Evolutionary conservation across 805 yeast species (phyloP), one percentile per base, ranked within the genome.

Genomic region (Naumovozyma dairenensis): DNA sequence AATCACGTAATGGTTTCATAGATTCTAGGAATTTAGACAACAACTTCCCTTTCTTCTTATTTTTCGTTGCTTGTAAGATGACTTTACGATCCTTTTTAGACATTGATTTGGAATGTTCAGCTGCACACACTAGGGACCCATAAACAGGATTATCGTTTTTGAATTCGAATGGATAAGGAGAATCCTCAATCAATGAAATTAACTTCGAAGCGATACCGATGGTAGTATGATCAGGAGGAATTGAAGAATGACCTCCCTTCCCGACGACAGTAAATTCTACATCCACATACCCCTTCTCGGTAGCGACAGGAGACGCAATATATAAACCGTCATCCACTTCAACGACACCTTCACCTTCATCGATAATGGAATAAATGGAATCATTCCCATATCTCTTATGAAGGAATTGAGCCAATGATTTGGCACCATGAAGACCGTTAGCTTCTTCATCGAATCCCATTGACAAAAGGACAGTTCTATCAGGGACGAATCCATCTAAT

Each of bases 361-460:
- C 94, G n/a, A 83, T 55, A 31, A 84, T 60, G 14, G 78, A 66
- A 41, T 72, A 71, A 21, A 83, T 43, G 1, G 78, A 68, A 39
- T 82, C 65, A 18, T 54, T 45, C 5, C 94, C 94, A 46, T 72
- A 77, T 35, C 66, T 65, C 16, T 69, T 63, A 19, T 62, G 55
- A 15, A 84, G 49, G 38, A 57, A 59, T 25, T 65, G 42, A 8
- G 69, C 65, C 14, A 83, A 35, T 8, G 37, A 35, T 1, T 50
- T 43, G 5, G 93, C 94, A 33, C 87, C 87, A 14, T 64, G 57
- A 9, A 49, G 43, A 6, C 92, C 92, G 28, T 70, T 63, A 10
- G 74, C 66, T 53, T 84, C 94, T 60, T 83, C 94, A 49, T 84
- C 94, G 44, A 72, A 80, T 1, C 94, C 94, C 48, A 77, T 73